Percentiles rank a stretch among this genome's conserved stretches.
Conservation (phyloP, 2,329 filamentous ascomycete species). For the Cladosporium sphaerospermum region DNA sequence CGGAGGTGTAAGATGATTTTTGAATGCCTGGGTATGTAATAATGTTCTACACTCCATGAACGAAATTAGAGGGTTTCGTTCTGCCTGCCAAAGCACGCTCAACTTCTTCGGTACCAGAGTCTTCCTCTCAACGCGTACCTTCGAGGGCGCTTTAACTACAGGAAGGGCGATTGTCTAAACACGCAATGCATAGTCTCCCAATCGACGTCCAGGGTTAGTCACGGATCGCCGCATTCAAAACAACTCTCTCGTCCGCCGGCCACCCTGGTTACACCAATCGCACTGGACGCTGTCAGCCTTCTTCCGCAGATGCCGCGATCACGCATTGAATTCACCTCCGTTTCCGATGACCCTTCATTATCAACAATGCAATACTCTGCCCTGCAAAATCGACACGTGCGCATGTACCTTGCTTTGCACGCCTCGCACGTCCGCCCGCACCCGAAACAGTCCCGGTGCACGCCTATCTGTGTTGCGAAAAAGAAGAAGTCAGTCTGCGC, state of each 20-base stretch:
- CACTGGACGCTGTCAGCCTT: constrained; percentile 24
- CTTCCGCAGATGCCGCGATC: not conserved
- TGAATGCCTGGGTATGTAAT: no score
- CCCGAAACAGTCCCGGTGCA: constrained; percentile 74
- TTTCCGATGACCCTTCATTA: constrained; percentile 72
- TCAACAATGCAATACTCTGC: constrained; percentile 79
- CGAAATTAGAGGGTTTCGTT: no score
- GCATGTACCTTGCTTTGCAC: constrained; percentile 67
- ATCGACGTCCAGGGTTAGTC: no score
- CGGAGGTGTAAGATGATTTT: not conserved
- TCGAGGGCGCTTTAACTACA: no score
- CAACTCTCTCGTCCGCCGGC: constrained; percentile 17
- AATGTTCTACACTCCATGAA: no score
- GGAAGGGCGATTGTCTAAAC: no score
- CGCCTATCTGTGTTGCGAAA: constrained; percentile 37
- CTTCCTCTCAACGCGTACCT: no score
- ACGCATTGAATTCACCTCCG: constrained; percentile 34
- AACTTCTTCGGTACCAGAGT: no score
- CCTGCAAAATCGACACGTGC: constrained; percentile 64
- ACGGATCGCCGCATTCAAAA: not conserved
- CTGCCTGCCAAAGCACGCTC: no score
- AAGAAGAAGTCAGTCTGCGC: constrained; percentile 19
- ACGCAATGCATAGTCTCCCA: no score
- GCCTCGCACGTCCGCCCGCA: constrained; percentile 74
- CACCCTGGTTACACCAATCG: constrained; percentile 34